Conservation (phyloP, 73 alveolate species). For the Effrenium voratum region DNA sequence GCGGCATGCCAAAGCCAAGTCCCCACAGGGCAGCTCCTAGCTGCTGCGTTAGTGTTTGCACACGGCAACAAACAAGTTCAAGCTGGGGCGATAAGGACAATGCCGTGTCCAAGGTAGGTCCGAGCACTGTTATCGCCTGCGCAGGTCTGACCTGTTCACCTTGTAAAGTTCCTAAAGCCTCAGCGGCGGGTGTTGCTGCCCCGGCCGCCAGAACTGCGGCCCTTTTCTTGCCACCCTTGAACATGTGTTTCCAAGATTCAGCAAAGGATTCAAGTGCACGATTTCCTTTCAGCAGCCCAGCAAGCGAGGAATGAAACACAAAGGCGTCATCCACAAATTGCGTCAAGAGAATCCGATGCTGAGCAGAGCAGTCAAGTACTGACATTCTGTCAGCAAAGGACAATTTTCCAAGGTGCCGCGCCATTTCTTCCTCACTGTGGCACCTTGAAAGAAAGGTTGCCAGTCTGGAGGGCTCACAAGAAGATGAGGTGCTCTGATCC, state of each 20-base stretch:
- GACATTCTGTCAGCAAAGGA: not conserved
- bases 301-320: not conserved
- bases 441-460: not conserved
- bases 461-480: not conserved
- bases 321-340: not conserved
- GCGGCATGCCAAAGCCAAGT: not conserved
- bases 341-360: not conserved
- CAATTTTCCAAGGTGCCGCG: not conserved
- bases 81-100: not conserved
- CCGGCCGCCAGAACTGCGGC: not conserved
- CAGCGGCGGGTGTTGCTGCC: not conserved
- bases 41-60: not conserved
- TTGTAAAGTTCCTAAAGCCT: not conserved
- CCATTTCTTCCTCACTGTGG: not conserved
- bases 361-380: not conserved
- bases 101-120: not conserved
- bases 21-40: not conserved
- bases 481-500: not conserved
- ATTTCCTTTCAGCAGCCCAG: not conserved
- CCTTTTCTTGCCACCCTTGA: not conserved
- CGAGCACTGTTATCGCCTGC: not conserved
- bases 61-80: not conserved
- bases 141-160: not conserved
- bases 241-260: not conserved
- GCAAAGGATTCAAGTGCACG: not conserved